These are phyloP conservation scores for Alternaria dauci DNA, from an alignment of 2,329 filamentous ascomycete genomes.

Conservation along the genomic window DNA sequence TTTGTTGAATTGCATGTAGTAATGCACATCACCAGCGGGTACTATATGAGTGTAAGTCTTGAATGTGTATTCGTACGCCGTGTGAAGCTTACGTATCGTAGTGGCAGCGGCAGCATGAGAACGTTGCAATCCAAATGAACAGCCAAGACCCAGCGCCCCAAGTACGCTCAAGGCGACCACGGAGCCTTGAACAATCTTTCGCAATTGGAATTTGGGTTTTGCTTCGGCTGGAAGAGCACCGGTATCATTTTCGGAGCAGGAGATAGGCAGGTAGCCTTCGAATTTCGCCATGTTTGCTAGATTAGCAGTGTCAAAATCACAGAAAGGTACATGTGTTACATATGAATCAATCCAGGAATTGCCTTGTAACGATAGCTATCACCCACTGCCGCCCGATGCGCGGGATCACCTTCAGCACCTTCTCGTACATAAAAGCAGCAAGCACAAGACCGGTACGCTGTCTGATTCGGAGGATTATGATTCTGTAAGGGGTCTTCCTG, in stretches of 20 bases:
- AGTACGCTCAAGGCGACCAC: background rate
- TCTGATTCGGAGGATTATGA: background rate
- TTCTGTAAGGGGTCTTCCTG: background rate
- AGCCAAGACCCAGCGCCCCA: background rate
- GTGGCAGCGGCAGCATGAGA: too few relatives aligned
- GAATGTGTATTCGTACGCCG: too few relatives aligned
- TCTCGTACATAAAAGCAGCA: background rate
- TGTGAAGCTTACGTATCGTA: background rate
- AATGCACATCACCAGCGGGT: background rate
- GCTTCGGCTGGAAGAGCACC: background rate
- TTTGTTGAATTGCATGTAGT: constrained; percentile 5
- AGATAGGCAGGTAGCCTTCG: background rate
- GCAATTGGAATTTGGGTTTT: background rate
- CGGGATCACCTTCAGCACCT: background rate
- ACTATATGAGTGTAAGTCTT: background rate
- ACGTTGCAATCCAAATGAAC: background rate
- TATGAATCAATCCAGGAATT: too few relatives aligned
- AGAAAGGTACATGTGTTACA: too few relatives aligned
- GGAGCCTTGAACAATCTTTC: background rate
- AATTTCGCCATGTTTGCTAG: background rate
- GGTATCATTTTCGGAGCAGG: background rate
- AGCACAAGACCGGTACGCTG: background rate
- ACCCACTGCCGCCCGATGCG: background rate
- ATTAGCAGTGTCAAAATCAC: too few relatives aligned
- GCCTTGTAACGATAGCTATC: too few relatives aligned